These are phyloP conservation scores for Lepidium didymum DNA, from an alignment of 345 rosid species.

Conservation along the genomic window DNA sequence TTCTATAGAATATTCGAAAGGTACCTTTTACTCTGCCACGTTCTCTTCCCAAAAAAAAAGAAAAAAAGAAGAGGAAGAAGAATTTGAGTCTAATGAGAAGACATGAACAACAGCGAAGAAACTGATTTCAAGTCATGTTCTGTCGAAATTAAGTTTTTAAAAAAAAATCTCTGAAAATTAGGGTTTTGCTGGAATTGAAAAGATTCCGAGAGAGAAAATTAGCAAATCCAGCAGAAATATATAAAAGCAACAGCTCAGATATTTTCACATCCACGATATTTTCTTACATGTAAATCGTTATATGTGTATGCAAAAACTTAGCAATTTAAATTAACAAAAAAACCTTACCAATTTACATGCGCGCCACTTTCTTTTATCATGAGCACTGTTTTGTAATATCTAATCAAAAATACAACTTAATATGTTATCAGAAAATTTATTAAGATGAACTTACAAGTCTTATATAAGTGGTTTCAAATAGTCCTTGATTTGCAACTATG, in stretches of 20 bases:
- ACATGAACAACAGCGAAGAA: not conserved
- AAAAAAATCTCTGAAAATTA: not conserved
- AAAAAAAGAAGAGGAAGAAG: not conserved
- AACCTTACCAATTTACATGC: too few relatives aligned
- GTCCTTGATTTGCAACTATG: too few relatives aligned
- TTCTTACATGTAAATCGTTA: not conserved
- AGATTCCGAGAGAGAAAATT: not conserved
- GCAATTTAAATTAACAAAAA: too few relatives aligned
- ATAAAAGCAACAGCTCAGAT: slow-evolving; percentile 2
- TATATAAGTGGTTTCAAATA: too few relatives aligned
- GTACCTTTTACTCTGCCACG: slow-evolving; percentile 21
- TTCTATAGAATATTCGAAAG: slow-evolving; percentile 10
- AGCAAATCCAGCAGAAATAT: slow-evolving; percentile 3
- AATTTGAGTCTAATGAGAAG: not conserved
- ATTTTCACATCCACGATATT: not conserved
- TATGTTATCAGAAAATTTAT: too few relatives aligned
- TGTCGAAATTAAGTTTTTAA: not conserved
- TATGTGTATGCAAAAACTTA: too few relatives aligned
- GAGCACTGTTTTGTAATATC: too few relatives aligned
- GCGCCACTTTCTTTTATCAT: too few relatives aligned
- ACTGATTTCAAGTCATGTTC: not conserved
- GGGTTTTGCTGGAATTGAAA: not conserved
- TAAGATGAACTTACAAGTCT: too few relatives aligned
- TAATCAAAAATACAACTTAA: too few relatives aligned
- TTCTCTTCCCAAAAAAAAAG: not conserved